Percentiles rank a stretch among this genome's conserved stretches.
These are phyloP conservation scores for Talaromyces sp. DNA, from an alignment of 2,329 filamentous ascomycete genomes.

Conservation along the genomic window DNA sequence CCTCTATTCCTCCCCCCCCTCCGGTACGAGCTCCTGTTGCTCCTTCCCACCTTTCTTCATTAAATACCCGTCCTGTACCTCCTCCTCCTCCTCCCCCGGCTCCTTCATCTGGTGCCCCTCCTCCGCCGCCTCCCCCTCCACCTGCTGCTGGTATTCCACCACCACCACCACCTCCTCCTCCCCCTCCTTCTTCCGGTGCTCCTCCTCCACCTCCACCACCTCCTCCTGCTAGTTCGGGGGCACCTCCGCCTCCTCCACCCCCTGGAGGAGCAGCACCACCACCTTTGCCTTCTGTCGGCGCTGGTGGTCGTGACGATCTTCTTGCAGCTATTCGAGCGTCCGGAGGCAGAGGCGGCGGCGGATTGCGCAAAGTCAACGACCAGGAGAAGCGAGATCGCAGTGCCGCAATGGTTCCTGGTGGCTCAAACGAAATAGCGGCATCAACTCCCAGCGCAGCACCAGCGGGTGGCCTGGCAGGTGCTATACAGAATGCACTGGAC, in stretches of 20 bases:
- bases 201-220: constrained; percentile 55
- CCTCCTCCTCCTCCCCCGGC: constrained; percentile 31
- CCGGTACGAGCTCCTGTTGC: constrained; percentile 38
- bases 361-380: constrained; percentile 46
- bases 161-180: constrained; percentile 28
- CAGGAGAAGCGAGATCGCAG: constrained; percentile 48
- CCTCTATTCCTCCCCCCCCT: constrained; percentile 52
- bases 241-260: constrained; percentile 40
- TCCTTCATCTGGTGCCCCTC: constrained; percentile 38
- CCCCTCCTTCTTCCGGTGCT: constrained; percentile 35
- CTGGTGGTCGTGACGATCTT: constrained; percentile 43
- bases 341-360: constrained; percentile 39
- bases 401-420: constrained; percentile 42
- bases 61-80: constrained; percentile 16
- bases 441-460: constrained; percentile 53
- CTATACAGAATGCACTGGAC: constrained; percentile 71
- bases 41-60: constrained; percentile 42
- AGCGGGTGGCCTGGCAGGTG: constrained; percentile 70
- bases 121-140: constrained; percentile 43
- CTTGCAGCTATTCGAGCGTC: constrained; percentile 49
- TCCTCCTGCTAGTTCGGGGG: constrained; percentile 37
- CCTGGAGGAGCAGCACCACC: constrained; percentile 42
- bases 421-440: constrained; percentile 58
- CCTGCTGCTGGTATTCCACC: constrained; percentile 38
- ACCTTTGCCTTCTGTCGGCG: constrained; percentile 42